Evolutionary conservation across 306 rosid species (phyloP).

Genomic region (Citrullus colocynthis): DNA sequence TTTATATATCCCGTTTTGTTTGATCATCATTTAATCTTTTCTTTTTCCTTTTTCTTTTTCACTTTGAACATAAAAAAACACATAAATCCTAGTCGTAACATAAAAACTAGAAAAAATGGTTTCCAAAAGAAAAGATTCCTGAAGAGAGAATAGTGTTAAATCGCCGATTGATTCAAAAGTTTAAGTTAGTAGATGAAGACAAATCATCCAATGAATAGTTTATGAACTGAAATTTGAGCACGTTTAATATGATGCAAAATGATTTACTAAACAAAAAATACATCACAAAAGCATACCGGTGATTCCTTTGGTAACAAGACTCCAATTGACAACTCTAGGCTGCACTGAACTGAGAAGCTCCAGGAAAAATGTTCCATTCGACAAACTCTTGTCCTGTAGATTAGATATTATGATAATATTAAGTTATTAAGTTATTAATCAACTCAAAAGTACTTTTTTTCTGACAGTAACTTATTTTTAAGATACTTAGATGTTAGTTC

Average conservation of each 20-base stretch:
- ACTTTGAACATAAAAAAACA: not conserved
- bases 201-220: not conserved
- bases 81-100: not conserved
- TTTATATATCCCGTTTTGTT: not conserved
- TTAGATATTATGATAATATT: constrained; percentile 7
- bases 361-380: constrained; percentile 85
- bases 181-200: no score
- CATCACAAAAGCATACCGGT: constrained; percentile 41
- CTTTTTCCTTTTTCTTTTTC: not conserved
- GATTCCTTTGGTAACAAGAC: constrained; percentile 76
- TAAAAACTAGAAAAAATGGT: no score
- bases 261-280: not conserved
- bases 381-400: constrained; percentile 72
- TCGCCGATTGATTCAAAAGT: no score
- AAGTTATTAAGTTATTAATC: not conserved
- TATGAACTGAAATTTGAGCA: not conserved
- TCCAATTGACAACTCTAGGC: constrained; percentile 85
- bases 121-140: no score
- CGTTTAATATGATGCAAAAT: not conserved
- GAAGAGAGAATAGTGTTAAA: not conserved
- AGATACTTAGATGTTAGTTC: not conserved
- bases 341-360: constrained; percentile 91
- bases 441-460: not conserved
- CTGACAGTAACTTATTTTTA: not conserved
- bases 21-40: not conserved